Conservation (phyloP, 257 asterid species). For the Solanum appendiculatum region DNA sequence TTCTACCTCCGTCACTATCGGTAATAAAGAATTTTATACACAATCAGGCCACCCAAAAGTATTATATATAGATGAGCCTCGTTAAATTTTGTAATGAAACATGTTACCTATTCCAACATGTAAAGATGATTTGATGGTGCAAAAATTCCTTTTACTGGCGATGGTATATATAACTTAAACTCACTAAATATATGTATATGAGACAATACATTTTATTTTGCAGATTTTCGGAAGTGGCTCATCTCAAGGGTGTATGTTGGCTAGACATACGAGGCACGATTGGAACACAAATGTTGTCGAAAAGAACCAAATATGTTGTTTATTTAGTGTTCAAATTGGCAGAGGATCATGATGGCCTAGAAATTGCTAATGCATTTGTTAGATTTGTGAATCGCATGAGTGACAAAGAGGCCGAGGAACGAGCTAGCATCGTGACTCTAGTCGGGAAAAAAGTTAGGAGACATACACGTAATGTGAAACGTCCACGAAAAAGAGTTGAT, state of each 20-base stretch:
- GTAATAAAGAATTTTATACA: not conserved
- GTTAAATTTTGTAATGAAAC: not conserved
- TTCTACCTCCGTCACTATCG: not conserved
- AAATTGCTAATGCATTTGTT: not conserved
- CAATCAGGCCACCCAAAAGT: not conserved
- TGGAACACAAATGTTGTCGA: not conserved
- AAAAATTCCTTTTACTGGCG: not conserved
- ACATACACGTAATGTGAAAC: not conserved
- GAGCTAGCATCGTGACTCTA: not conserved
- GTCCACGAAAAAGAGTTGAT: not conserved
- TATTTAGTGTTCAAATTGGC: conserved; percentile 1
- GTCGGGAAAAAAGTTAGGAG: not conserved
- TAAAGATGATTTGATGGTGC: not conserved
- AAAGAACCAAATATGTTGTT: not conserved
- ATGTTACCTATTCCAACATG: not conserved
- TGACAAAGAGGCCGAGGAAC: not conserved
- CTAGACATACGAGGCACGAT: not conserved
- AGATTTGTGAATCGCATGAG: not conserved
- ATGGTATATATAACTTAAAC: not conserved
- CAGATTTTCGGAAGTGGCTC: not conserved
- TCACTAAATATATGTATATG: not conserved
- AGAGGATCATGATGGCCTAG: not conserved
- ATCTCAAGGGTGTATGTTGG: not conserved
- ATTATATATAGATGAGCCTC: not conserved
- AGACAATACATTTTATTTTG: not conserved